A percentile compares a stretch with the other conserved stretches of the same genome.
These are phyloP conservation scores for Polyporus arcularius DNA, from an alignment of 768 basidiomycete genomes.

Conservation along the genomic window DNA sequence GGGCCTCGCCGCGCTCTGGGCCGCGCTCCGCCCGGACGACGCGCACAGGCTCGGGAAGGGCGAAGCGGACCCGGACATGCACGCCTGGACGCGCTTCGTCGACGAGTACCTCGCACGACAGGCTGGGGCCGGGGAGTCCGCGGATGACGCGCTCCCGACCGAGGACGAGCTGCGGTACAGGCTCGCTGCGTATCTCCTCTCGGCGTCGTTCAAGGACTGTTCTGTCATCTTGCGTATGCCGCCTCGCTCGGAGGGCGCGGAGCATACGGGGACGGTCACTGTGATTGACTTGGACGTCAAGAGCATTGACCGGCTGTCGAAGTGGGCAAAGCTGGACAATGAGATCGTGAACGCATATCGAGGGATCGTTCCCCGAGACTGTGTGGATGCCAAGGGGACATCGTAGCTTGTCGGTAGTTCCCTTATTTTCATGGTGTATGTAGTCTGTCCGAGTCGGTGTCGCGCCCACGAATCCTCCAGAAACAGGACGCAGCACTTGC, in stretches of 20 bases:
- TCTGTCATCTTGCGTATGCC: conserved; percentile 58
- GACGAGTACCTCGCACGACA: conserved; percentile 47
- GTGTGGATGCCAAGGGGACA: conserved; percentile 5
- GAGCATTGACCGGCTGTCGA: conserved; percentile 56
- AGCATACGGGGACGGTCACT: conserved; percentile 43
- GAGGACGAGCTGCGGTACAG: conserved; percentile 55
- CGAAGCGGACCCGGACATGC: conserved; percentile 52
- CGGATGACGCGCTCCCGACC: conserved; percentile 17
- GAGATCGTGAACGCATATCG: conserved; percentile 57
- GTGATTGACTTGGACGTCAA: conserved; percentile 91
- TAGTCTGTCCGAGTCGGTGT: no score
- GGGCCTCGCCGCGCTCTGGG: conserved; percentile 50
- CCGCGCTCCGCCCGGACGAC: conserved; percentile 6
- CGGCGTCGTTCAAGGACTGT: conserved; percentile 97
- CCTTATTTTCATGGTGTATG: neutral
- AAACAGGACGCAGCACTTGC: no score
- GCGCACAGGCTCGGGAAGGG: conserved; percentile 18
- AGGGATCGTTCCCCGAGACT: conserved; percentile 2
- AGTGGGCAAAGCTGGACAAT: conserved; percentile 76
- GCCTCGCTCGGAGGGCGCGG: neutral
- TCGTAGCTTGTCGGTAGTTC: no score
- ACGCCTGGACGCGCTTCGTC: conserved; percentile 69
- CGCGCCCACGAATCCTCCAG: no score
- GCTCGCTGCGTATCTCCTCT: conserved; percentile 76
- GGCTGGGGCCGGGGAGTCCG: neutral